Percentiles rank a stretch among this genome's conserved stretches.
These are phyloP conservation scores for Xanthoconium separans DNA, from an alignment of 1,284 basidiomycete species.

Conservation along the genomic window DNA sequence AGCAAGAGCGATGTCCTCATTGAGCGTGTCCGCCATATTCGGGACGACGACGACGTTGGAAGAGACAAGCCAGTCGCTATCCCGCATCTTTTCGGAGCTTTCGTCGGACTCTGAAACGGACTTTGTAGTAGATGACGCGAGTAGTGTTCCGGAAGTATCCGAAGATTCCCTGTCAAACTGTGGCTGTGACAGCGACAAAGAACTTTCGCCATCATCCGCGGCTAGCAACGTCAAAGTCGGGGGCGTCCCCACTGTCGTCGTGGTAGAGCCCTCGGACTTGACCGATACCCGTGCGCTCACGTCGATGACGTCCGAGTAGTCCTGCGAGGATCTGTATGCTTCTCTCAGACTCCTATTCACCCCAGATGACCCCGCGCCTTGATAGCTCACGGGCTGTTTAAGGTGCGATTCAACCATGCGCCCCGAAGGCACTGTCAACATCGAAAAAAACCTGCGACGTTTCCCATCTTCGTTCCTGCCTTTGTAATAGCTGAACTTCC, in stretches of 20 bases:
- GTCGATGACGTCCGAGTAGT: constrained; percentile 24
- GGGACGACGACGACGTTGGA: background rate
- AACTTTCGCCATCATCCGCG: background rate
- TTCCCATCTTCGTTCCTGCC: constrained; percentile 3
- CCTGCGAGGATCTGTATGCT: background rate
- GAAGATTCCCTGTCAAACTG: constrained; percentile 13
- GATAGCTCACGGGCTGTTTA: background rate
- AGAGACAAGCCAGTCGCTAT: background rate
- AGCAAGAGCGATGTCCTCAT: constrained; percentile 39
- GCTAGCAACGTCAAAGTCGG: background rate
- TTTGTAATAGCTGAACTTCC: constrained; percentile 14
- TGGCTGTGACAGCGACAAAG: constrained; percentile 5
- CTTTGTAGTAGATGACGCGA: constrained; percentile 12
- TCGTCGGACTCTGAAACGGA: constrained; percentile 20
- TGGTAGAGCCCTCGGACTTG: background rate
- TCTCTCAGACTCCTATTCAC: background rate
- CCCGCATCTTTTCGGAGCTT: background rate
- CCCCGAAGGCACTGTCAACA: constrained; percentile 6
- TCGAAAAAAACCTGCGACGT: constrained; percentile 18
- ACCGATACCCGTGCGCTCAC: constrained; percentile 13
- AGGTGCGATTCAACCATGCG: background rate
- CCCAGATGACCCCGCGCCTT: background rate
- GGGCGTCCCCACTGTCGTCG: no score
- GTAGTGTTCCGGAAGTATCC: constrained; percentile 26
- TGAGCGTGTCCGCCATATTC: constrained; percentile 7